Evolutionary conservation across 2,329 filamentous ascomycete species (phyloP).

Genomic region (Ambrosiella beaveri): DNA sequence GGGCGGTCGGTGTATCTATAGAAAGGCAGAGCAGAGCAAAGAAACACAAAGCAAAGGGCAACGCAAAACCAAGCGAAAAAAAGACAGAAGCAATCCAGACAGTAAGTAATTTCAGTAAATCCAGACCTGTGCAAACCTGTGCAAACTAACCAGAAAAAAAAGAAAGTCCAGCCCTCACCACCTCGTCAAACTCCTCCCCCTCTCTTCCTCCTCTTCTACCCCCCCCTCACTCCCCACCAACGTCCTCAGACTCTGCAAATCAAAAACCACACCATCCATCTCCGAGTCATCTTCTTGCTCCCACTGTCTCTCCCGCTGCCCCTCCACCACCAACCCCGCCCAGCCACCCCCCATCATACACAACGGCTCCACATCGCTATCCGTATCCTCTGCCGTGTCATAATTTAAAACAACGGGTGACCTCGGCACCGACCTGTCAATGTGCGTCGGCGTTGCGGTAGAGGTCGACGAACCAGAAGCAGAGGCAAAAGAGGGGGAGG

Average conservation of each 20-base stretch:
- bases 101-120: not conserved
- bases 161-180: not conserved
- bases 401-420: not conserved
- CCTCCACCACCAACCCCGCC: not conserved
- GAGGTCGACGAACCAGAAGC: too few species aligned
- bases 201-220: constrained; percentile 3
- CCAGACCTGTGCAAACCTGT: not conserved
- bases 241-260: not conserved
- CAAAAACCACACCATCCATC: not conserved
- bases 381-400: constrained; percentile 8
- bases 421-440: not conserved
- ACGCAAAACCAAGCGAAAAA: not conserved
- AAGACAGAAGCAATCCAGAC: not conserved
- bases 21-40: not conserved
- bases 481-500: too few species aligned
- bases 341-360: constrained; percentile 2
- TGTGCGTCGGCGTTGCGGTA: not conserved
- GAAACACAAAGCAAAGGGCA: not conserved
- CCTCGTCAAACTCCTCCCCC: not conserved
- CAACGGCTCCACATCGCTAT: constrained; percentile 5
- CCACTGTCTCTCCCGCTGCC: not conserved
- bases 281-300: not conserved
- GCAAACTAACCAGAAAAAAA: not conserved
- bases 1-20: not conserved
- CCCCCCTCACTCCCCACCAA: not conserved